phyloP scores from a whole-genome alignment of 495 filamentous ascomycete genomes.

The Aspergillus biplanus region DNA sequence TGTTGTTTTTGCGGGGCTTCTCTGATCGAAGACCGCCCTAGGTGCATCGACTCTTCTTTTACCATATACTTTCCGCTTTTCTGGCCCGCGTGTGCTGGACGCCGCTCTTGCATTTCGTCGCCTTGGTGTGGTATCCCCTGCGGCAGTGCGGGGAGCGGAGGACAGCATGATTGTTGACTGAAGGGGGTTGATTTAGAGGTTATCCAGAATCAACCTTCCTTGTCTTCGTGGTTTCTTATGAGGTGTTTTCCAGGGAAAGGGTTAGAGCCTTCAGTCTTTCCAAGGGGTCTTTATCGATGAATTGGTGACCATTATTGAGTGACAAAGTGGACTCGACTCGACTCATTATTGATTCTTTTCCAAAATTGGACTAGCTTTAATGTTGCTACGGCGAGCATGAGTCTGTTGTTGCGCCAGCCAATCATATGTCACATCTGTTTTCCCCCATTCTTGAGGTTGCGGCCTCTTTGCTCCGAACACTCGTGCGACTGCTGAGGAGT shows the following conservation, averaged over 20 bases:
- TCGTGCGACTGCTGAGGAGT: too few species aligned
- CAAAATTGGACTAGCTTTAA: slow-evolving; percentile 9
- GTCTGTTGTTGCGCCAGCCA: slow-evolving; percentile 3
- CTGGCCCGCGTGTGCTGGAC: slow-evolving; percentile 28
- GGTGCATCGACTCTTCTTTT: slow-evolving; percentile 47
- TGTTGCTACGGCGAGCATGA: slow-evolving; percentile 18
- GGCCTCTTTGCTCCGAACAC: too few species aligned
- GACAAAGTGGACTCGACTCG: background rate
- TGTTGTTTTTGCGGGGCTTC: slow-evolving; percentile 35
- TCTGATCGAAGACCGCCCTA: slow-evolving; percentile 45
- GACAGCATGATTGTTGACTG: slow-evolving; percentile 14
- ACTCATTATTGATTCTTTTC: slow-evolving; percentile 22
- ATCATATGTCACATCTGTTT: background rate
- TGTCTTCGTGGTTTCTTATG: background rate
- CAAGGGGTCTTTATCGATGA: background rate
- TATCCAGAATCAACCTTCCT: background rate
- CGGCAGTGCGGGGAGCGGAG: slow-evolving; percentile 2
- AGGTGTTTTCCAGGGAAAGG: background rate
- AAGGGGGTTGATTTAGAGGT: background rate
- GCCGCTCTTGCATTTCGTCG: slow-evolving; percentile 23
- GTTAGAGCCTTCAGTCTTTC: background rate
- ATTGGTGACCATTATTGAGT: background rate
- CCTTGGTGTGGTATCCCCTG: slow-evolving; percentile 15
- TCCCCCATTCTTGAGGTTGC: too few species aligned
- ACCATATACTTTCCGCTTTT: slow-evolving; percentile 46